Conservation (phyloP, 371 early-diverging fungal genomes). For the Mortierella sp. region DNA sequence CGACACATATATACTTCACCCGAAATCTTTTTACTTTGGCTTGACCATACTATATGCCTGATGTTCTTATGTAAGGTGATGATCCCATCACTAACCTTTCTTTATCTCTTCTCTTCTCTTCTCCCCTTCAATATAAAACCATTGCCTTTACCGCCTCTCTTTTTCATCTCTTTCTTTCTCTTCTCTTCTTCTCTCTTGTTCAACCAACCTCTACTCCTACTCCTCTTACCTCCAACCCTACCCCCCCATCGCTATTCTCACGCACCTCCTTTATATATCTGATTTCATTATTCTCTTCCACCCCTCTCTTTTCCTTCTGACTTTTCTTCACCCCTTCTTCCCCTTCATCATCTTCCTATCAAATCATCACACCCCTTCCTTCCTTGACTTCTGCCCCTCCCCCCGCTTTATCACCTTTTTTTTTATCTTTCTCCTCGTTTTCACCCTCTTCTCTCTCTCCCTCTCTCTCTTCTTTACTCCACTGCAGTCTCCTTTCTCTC, state of each 20-base stretch:
- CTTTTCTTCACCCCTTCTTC: too few relatives aligned
- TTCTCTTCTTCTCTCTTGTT: neutral
- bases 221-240: neutral
- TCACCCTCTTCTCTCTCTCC: neutral
- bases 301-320: neutral
- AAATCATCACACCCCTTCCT: neutral
- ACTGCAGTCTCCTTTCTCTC: neutral
- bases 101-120: slow-evolving; percentile 7
- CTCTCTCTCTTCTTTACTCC: neutral
- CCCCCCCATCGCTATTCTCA: neutral
- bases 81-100: slow-evolving; percentile 5
- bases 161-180: slow-evolving; percentile 1
- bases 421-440: neutral
- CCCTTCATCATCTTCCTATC: too few relatives aligned
- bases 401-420: neutral
- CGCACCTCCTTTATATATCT: neutral
- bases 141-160: neutral
- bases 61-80: slow-evolving; percentile 2
- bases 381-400: neutral
- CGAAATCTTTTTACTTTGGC: neutral
- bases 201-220: neutral
- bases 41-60: neutral
- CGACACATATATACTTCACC: too few relatives aligned
- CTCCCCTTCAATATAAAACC: neutral
- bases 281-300: neutral